These are phyloP conservation scores for Ophiostoma piceae DNA, from an alignment of 2,329 filamentous ascomycete species.

Conservation along the genomic window DNA sequence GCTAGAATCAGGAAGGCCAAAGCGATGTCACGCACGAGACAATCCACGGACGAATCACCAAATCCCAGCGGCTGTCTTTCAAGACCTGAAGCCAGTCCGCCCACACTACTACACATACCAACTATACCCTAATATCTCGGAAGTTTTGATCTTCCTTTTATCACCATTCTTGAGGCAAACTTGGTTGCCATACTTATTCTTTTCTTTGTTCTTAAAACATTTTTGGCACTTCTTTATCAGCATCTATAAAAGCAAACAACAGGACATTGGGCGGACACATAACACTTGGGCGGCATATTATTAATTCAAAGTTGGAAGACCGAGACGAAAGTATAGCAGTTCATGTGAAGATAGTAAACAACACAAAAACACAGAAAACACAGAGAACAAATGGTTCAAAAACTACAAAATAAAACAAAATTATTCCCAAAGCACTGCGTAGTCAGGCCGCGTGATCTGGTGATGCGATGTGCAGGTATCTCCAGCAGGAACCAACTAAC, in stretches of 20 bases:
- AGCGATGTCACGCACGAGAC: no score
- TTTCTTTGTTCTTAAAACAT: neutral
- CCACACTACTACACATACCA: neutral
- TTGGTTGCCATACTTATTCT: neutral
- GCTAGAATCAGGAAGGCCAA: constrained; percentile 12
- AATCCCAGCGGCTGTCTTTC: neutral
- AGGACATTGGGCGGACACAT: neutral
- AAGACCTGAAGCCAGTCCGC: neutral
- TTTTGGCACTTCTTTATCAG: neutral
- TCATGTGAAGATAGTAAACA: neutral
- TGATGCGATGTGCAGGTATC: constrained; percentile 4
- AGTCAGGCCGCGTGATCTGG: constrained; percentile 1
- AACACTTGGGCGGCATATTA: neutral
- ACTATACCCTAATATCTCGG: constrained; percentile 1
- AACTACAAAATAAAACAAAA: neutral
- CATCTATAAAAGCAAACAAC: constrained; percentile 2
- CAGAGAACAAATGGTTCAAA: neutral
- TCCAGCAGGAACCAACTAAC: neutral
- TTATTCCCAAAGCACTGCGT: neutral
- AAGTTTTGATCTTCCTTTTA: neutral
- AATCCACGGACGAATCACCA: neutral
- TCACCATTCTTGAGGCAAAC: neutral
- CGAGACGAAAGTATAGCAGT: neutral
- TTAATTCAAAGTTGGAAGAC: neutral
- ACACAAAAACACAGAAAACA: no score